Evolutionary conservation across 2,329 filamentous ascomycete genomes (phyloP).

Genomic region (Lithohypha guttulata): DNA sequence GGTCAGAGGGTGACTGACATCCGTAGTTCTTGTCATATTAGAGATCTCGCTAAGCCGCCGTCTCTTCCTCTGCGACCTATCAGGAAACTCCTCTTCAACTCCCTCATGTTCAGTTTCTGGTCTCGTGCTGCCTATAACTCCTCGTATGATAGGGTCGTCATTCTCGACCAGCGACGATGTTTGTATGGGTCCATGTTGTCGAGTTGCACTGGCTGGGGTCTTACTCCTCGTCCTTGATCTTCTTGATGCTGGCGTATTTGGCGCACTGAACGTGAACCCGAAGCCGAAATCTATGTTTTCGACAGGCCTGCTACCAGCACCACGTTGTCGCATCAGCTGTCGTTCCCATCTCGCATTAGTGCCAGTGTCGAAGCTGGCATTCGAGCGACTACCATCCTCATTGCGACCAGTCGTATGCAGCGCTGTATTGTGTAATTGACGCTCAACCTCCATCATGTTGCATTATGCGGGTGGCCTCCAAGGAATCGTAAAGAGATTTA

Average conservation of each 20-base stretch:
- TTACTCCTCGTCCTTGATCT: slow-evolving; percentile 22
- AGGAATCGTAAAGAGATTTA: too few species aligned
- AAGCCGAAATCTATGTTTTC: slow-evolving; percentile 15
- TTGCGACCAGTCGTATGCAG: too few species aligned
- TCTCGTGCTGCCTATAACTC: background rate
- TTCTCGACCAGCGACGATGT: slow-evolving; percentile 4
- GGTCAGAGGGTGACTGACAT: background rate
- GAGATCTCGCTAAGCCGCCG: slow-evolving; percentile 11
- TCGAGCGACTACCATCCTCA: background rate
- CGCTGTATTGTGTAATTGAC: too few species aligned
- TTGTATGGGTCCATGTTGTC: slow-evolving; percentile 4
- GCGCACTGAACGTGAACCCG: slow-evolving; percentile 35
- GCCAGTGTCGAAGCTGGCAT: slow-evolving; percentile 25
- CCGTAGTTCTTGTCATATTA: slow-evolving; percentile 2
- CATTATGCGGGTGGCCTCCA: too few species aligned
- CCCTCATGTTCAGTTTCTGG: background rate
- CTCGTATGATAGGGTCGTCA: background rate
- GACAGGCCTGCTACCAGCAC: slow-evolving; percentile 32
- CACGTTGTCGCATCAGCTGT: slow-evolving; percentile 46
- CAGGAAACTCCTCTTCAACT: too few species aligned
- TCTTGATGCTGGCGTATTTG: slow-evolving; percentile 17
- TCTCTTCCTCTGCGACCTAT: slow-evolving; percentile 14
- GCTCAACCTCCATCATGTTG: too few species aligned
- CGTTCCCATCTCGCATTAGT: slow-evolving; percentile 39
- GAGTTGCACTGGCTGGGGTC: slow-evolving; percentile 18